Evolutionary conservation across 2,329 filamentous ascomycete species (phyloP).

Genomic region (Colletotrichum sidae): DNA sequence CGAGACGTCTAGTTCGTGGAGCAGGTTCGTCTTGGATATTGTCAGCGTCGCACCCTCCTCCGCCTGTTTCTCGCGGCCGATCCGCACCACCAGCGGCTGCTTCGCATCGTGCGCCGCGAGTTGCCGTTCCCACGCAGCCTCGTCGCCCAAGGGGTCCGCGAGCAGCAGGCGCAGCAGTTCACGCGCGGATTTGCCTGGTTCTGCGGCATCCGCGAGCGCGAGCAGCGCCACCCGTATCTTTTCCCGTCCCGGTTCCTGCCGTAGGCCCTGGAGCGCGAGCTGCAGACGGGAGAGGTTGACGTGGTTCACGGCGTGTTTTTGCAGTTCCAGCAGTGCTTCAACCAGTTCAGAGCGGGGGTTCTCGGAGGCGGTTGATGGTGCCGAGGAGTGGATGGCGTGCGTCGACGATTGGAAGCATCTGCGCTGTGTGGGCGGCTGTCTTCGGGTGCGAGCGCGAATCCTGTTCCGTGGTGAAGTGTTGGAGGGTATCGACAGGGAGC

Average conservation of each 20-base stretch:
- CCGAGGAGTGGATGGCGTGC: slow-evolving; percentile 18
- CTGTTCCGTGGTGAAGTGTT: slow-evolving; percentile 12
- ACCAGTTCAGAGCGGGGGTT: slow-evolving; percentile 66
- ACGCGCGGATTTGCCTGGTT: slow-evolving; percentile 64
- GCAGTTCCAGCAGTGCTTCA: slow-evolving; percentile 68
- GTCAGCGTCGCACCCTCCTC: slow-evolving; percentile 19
- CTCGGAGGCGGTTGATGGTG: slow-evolving; percentile 30
- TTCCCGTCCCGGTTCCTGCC: slow-evolving; percentile 67
- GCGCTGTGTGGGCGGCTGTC: slow-evolving; percentile 35
- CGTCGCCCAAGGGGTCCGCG: slow-evolving; percentile 74
- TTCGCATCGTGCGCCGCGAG: slow-evolving; percentile 63
- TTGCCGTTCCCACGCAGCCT: slow-evolving; percentile 75
- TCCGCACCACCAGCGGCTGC: slow-evolving; percentile 72
- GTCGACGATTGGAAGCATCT: slow-evolving; percentile 31
- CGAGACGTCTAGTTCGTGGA: slow-evolving; percentile 72
- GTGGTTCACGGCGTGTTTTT: slow-evolving; percentile 69
- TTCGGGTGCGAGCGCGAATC: slow-evolving; percentile 9
- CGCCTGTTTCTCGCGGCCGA: slow-evolving; percentile 23
- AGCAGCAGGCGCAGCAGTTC: slow-evolving; percentile 76
- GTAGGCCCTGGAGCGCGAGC: slow-evolving; percentile 75
- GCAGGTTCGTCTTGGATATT: slow-evolving; percentile 48
- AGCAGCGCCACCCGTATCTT: slow-evolving; percentile 70
- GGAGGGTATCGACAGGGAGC: slow-evolving; percentile 30
- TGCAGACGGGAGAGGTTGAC: slow-evolving; percentile 78
- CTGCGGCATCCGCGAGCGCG: slow-evolving; percentile 54